These are phyloP conservation scores for Cylindrotheca closterium DNA, from an alignment of 108 stramenopile genomes.

Conservation along the genomic window DNA sequence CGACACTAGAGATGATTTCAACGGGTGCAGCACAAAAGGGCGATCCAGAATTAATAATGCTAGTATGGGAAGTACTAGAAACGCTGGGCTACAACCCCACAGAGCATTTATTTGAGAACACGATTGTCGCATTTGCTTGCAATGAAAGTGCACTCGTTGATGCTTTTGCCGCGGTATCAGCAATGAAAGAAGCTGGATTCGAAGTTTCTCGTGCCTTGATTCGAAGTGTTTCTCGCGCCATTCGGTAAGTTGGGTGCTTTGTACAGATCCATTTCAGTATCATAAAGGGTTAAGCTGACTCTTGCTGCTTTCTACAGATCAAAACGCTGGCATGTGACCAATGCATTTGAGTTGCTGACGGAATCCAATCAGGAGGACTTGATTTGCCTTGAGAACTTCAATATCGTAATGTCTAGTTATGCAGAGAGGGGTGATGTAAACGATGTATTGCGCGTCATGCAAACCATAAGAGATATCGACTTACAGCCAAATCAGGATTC, in stretches of 20 bases:
- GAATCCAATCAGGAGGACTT: constrained; percentile 7
- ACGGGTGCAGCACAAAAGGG: constrained; percentile 39
- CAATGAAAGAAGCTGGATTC: constrained; percentile 67
- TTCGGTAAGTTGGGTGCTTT: constrained; percentile 51
- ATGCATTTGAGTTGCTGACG: not conserved
- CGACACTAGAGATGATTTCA: constrained; percentile 61
- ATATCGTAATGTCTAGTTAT: constrained; percentile 41
- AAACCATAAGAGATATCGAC: constrained; percentile 19
- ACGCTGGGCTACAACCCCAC: constrained; percentile 51
- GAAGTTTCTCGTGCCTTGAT: constrained; percentile 52
- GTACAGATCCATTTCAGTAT: not conserved
- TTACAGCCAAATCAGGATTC: constrained; percentile 54
- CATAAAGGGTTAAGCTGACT: not conserved
- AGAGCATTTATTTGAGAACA: constrained; percentile 66
- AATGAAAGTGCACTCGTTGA: constrained; percentile 17
- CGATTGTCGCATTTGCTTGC: constrained; percentile 51
- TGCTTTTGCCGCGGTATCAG: constrained; percentile 50
- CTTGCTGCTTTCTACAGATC: not conserved
- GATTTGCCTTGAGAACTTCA: constrained; percentile 44
- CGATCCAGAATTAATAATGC: constrained; percentile 39
- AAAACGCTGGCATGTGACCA: not conserved
- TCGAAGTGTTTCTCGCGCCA: constrained; percentile 40
- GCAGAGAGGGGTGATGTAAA: constrained; percentile 44
- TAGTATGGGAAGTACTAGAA: constrained; percentile 68
- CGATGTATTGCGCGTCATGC: constrained; percentile 12